These are phyloP conservation scores for Kluyveromyces marxianus DNA, from an alignment of 1,139 yeast species.

Conservation along the genomic window DNA sequence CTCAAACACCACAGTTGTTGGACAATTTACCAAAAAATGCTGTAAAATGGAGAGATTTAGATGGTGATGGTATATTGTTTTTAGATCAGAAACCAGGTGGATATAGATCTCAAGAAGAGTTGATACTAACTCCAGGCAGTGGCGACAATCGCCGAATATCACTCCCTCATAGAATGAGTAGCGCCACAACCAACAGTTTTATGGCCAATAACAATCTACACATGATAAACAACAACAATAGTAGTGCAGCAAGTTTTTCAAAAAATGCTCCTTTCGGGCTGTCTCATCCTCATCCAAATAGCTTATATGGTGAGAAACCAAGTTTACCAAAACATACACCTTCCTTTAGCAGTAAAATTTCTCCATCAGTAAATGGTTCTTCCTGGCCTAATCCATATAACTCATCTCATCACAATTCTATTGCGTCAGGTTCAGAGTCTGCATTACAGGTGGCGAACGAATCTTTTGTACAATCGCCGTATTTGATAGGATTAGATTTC, in stretches of 20 bases:
- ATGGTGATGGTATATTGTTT: conserved; percentile 30
- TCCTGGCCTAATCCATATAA: background rate
- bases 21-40: conserved; percentile 24
- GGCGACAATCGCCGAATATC: conserved; percentile 5
- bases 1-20: conserved; percentile 26
- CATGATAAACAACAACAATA: background rate
- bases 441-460: conserved; percentile 8
- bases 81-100: conserved; percentile 24
- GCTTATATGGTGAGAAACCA: conserved; percentile 12
- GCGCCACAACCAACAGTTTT: conserved; percentile 8
- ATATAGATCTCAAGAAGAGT: conserved; percentile 12
- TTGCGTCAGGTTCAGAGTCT: conserved; percentile 10
- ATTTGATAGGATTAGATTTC: conserved; percentile 23
- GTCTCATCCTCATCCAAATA: conserved; percentile 2
- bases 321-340: conserved; percentile 11
- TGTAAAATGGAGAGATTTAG: conserved; percentile 31
- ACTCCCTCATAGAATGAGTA: conserved; percentile 8
- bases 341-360: conserved; percentile 12
- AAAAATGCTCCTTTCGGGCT: background rate
- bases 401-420: conserved; percentile 13
- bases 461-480: conserved; percentile 17
- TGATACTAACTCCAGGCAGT: conserved; percentile 5
- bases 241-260: background rate
- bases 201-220: background rate
- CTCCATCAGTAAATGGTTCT: conserved; percentile 7